Conservation (phyloP, 164 flowering plant genomes). For the Tinospora cordifolia region DNA sequence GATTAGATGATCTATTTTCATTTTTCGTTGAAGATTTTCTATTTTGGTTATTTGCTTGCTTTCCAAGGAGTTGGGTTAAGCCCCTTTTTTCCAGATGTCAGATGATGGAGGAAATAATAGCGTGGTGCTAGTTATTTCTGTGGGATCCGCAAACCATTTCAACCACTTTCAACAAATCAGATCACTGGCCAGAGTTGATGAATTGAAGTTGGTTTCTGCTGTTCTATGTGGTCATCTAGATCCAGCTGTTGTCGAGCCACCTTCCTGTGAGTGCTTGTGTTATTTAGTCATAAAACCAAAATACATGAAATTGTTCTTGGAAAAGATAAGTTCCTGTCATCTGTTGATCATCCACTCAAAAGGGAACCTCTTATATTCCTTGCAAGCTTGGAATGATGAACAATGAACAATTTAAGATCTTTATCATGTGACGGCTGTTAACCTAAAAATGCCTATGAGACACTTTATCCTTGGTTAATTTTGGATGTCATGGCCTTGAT, state of each 20-base stretch:
- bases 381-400: background rate
- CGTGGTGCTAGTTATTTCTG: conserved; percentile 50
- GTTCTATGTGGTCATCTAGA: conserved; percentile 60
- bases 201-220: conserved; percentile 50
- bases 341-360: too few species aligned
- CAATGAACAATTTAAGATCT: too few species aligned
- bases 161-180: conserved; percentile 25
- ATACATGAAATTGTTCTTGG: too few species aligned
- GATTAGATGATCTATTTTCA: too few species aligned
- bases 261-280: conserved; percentile 47
- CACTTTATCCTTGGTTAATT: too few species aligned
- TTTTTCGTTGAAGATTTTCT: conserved; percentile 1
- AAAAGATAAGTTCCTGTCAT: too few species aligned
- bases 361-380: background rate
- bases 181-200: conserved; percentile 48
- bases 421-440: too few species aligned
- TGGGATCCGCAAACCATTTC: conserved; percentile 27
- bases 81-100: conserved; percentile 31
- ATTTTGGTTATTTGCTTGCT: background rate
- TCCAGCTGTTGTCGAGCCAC: conserved; percentile 37
- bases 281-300: background rate
- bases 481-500: too few species aligned
- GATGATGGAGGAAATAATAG: conserved; percentile 29
- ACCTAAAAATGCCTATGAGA: too few species aligned
- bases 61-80: conserved; percentile 4